Conservation (phyloP, 2,329 filamentous ascomycete species). For the Sarocladium kiliense region DNA sequence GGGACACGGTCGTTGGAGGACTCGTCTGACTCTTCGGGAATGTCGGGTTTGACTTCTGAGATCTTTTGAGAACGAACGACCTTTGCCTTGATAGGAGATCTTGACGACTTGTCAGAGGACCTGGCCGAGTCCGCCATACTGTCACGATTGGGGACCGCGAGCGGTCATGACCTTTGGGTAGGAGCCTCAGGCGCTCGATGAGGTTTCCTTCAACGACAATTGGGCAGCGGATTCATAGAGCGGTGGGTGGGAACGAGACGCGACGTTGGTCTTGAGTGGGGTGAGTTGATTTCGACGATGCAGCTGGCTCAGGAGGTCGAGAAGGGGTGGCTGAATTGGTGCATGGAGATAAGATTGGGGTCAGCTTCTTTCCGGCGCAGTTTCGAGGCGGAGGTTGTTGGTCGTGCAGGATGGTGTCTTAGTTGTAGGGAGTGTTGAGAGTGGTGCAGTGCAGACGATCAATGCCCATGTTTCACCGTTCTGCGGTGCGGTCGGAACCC, state of each 20-base stretch:
- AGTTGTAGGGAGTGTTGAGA: not conserved
- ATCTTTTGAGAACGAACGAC: slow-evolving; percentile 52
- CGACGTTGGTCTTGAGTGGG: not conserved
- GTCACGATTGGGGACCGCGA: slow-evolving; percentile 6
- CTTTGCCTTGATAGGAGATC: slow-evolving; percentile 27
- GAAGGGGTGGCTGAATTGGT: not conserved
- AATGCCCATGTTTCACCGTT: slow-evolving; percentile 8
- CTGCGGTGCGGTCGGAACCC: not conserved
- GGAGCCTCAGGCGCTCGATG: not conserved
- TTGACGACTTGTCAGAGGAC: slow-evolving; percentile 23
- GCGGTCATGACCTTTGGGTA: slow-evolving; percentile 22
- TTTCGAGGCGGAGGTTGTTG: slow-evolving; percentile 6
- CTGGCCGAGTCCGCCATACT: slow-evolving; percentile 38
- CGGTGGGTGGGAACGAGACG: not conserved
- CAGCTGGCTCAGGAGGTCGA: slow-evolving; percentile 1
- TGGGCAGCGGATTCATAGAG: not conserved
- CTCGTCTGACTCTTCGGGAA: slow-evolving; percentile 30
- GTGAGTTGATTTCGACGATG: not conserved
- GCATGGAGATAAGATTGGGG: slow-evolving; percentile 7
- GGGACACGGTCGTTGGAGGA: slow-evolving; percentile 24
- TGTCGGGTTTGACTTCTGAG: slow-evolving; percentile 22
- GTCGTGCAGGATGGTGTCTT: slow-evolving; percentile 3
- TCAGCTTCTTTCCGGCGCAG: slow-evolving; percentile 6
- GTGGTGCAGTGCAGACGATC: not conserved
- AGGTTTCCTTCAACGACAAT: not conserved